Evolutionary conservation across 345 rosid species (phyloP).

Genomic region (Lumnitzera littorea): DNA sequence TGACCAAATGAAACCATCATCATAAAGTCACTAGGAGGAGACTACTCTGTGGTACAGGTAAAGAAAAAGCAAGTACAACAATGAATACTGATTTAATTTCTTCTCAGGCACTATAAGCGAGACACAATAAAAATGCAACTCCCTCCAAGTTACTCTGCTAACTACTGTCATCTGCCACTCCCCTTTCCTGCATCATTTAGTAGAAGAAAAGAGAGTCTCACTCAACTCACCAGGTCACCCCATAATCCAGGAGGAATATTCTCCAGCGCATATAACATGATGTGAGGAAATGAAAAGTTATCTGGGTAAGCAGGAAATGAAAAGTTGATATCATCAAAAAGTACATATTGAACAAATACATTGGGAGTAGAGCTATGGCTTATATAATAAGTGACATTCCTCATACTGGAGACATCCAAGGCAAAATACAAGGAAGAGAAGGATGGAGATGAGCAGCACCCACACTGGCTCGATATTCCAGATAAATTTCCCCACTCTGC

Average conservation of each 20-base stretch:
- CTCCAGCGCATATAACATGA: constrained; percentile 88
- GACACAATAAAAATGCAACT: too few relatives aligned
- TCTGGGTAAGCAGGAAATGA: too few relatives aligned
- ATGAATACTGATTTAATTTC: too few relatives aligned
- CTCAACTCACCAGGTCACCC: constrained; percentile 23
- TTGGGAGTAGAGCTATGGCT: constrained; percentile 85
- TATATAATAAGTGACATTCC: constrained; percentile 90
- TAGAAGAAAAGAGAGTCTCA: too few relatives aligned
- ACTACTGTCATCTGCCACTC: too few relatives aligned
- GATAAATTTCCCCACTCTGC: constrained; percentile 88
- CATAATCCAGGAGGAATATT: constrained; percentile 95
- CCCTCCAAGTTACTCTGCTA: too few relatives aligned
- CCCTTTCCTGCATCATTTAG: too few relatives aligned
- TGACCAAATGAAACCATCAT: too few relatives aligned
- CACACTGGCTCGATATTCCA: constrained; percentile 45
- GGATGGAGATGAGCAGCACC: constrained; percentile 50
- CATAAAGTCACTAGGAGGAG: too few relatives aligned
- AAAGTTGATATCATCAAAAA: constrained; percentile 77
- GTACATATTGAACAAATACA: constrained; percentile 72
- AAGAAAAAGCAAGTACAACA: too few relatives aligned
- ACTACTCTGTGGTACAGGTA: too few relatives aligned
- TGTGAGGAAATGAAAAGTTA: constrained; percentile 36
- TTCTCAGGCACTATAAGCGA: too few relatives aligned
- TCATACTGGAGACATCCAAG: constrained; percentile 89
- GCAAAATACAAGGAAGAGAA: constrained; percentile 85